Evolutionary conservation across 208 protist species (phyloP).

Genomic region (Trypanosoma melophagium): DNA sequence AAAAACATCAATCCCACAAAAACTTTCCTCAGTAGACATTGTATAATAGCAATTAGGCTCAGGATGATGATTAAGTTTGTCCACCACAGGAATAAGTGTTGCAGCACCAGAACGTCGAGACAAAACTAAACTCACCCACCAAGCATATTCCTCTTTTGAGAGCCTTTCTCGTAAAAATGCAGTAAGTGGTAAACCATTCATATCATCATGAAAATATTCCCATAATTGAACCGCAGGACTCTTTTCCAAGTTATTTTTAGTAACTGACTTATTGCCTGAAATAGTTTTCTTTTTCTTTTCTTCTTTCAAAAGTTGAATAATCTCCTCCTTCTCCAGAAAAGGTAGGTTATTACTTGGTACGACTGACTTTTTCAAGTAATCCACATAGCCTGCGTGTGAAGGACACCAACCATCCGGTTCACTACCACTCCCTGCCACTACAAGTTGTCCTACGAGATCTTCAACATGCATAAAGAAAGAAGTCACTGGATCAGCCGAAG

Average conservation of each 20-base stretch:
- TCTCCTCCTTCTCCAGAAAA: slow-evolving; percentile 46
- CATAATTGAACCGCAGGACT: slow-evolving; percentile 61
- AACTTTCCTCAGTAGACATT: slow-evolving; percentile 55
- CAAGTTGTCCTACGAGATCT: slow-evolving; percentile 71
- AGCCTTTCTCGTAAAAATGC: slow-evolving; percentile 51
- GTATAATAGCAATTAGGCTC: slow-evolving; percentile 83
- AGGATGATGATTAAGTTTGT: slow-evolving; percentile 84
- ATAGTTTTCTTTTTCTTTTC: background rate
- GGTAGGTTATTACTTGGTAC: slow-evolving; percentile 71
- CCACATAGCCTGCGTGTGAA: slow-evolving; percentile 64
- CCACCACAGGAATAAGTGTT: slow-evolving; percentile 71
- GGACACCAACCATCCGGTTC: slow-evolving; percentile 20
- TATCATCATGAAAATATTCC: slow-evolving; percentile 69
- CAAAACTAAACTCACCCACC: slow-evolving; percentile 82
- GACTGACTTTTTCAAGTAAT: slow-evolving; percentile 72
- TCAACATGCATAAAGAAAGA: slow-evolving; percentile 77
- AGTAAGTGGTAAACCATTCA: slow-evolving; percentile 53
- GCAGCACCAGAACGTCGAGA: slow-evolving; percentile 59
- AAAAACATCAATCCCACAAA: slow-evolving; percentile 78
- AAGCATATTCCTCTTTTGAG: slow-evolving; percentile 55
- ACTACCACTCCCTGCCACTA: slow-evolving; percentile 35
- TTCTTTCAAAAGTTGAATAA: slow-evolving; percentile 32
- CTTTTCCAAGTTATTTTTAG: slow-evolving; percentile 14
- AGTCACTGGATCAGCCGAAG: slow-evolving; percentile 45
- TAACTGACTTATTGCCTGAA: background rate